Evolutionary conservation across 2,329 filamentous ascomycete genomes (phyloP).

Genomic region (Claviceps quebecensis): DNA sequence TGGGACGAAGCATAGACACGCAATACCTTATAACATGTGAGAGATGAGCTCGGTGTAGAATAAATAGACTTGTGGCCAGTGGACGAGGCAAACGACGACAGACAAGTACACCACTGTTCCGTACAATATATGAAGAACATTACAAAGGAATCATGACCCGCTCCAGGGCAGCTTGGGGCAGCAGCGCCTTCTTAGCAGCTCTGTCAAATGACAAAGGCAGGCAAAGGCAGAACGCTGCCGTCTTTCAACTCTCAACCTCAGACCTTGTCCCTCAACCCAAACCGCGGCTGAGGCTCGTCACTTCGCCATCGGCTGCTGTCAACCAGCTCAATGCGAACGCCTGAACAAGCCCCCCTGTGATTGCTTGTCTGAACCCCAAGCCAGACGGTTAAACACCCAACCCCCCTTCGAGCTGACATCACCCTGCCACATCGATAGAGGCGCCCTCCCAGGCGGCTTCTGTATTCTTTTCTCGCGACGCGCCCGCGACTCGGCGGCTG

Average conservation of each 20-base stretch:
- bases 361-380: background rate
- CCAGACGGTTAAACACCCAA: background rate
- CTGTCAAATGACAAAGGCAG: no score
- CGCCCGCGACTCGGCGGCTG: background rate
- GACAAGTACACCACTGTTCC: no score
- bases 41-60: no score
- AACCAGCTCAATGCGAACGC: background rate
- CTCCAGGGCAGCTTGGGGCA: no score
- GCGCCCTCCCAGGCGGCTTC: background rate
- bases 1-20: no score
- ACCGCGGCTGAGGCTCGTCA: conserved; percentile 1
- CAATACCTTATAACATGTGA: no score
- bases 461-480: background rate
- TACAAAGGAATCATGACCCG: no score
- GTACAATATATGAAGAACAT: no score
- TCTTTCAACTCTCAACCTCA: conserved; percentile 3
- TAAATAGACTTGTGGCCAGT: no score
- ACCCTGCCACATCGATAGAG: background rate
- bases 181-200: no score
- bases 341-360: background rate
- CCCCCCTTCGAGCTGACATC: conserved; percentile 1
- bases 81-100: no score
- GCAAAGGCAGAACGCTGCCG: background rate
- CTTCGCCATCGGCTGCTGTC: background rate
- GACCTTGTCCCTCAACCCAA: conserved; percentile 3